phyloP scores from a whole-genome alignment of 1,284 basidiomycete species.

The Trichosporon inkin region DNA sequence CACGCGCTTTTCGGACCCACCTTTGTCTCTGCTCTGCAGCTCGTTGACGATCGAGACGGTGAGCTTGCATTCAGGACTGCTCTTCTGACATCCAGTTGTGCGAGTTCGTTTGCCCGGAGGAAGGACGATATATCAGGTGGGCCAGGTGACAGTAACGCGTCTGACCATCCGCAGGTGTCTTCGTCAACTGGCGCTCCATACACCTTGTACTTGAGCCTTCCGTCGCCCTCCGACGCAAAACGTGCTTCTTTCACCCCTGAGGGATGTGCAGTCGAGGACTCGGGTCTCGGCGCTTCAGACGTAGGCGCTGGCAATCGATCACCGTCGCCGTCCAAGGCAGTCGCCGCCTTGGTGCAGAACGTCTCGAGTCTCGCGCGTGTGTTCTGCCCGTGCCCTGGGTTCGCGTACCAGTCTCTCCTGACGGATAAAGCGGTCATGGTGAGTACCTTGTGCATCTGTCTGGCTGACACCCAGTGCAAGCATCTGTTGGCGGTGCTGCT shows the following conservation, averaged over 20 bases:
- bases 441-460: conserved; percentile 12
- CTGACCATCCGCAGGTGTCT: conserved; percentile 27
- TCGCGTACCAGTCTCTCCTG: conserved; percentile 38
- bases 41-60: conserved; percentile 44
- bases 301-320: too few relatives aligned
- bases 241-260: too few relatives aligned
- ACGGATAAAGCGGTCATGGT: conserved; percentile 35
- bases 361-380: conserved; percentile 15
- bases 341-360: neutral
- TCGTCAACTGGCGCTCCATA: conserved; percentile 40
- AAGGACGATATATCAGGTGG: conserved; percentile 34
- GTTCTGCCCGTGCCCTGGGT: conserved; percentile 47
- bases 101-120: conserved; percentile 29
- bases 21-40: conserved; percentile 41
- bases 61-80: conserved; percentile 14
- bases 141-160: neutral
- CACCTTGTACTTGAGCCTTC: conserved; percentile 34
- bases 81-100: conserved; percentile 27
- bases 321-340: too few relatives aligned
- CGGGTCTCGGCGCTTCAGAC: too few relatives aligned
- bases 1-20: conserved; percentile 42
- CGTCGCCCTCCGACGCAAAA: neutral
- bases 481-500: conserved; percentile 41
- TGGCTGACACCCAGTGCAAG: conserved; percentile 36
- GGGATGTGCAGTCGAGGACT: too few relatives aligned